Evolutionary conservation across 2,329 filamentous ascomycete genomes (phyloP).

Genomic region (Xylaria sp.): DNA sequence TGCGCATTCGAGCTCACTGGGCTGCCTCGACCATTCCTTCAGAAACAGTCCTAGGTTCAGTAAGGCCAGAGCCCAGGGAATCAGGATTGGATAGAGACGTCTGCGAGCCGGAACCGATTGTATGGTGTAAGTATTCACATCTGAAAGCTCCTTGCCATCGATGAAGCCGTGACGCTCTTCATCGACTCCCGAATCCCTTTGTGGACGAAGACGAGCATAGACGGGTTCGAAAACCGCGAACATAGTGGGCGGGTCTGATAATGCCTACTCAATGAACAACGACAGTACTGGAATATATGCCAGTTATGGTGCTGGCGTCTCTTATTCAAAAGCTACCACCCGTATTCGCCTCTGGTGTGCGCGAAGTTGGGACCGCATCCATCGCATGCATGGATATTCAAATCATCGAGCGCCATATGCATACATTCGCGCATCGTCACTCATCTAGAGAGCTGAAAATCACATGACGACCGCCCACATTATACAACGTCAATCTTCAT

Average conservation of each 20-base stretch:
- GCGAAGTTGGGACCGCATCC: too few relatives aligned
- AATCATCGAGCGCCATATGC: too few relatives aligned
- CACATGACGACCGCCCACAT: too few relatives aligned
- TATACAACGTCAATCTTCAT: too few relatives aligned
- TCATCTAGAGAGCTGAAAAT: too few relatives aligned
- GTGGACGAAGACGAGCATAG: neutral
- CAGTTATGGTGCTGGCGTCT: neutral
- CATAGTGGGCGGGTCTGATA: slow-evolving; percentile 1
- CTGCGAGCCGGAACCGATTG: neutral
- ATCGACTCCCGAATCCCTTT: neutral
- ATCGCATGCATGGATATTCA: too few relatives aligned
- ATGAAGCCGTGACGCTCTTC: slow-evolving; percentile 4
- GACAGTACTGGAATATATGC: neutral
- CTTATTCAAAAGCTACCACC: too few relatives aligned
- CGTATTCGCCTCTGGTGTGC: too few relatives aligned
- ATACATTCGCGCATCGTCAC: too few relatives aligned
- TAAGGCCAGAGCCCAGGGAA: slow-evolving; percentile 4
- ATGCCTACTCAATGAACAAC: neutral
- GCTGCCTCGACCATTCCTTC: neutral
- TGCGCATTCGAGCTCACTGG: slow-evolving; percentile 4
- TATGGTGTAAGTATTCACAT: neutral
- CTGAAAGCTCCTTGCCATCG: neutral
- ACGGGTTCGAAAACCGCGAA: slow-evolving; percentile 3
- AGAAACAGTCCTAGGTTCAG: slow-evolving; percentile 1
- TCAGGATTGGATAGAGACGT: neutral